phyloP scores from a whole-genome alignment of 2,329 filamentous ascomycete species.

The Arthroderma sp. region DNA sequence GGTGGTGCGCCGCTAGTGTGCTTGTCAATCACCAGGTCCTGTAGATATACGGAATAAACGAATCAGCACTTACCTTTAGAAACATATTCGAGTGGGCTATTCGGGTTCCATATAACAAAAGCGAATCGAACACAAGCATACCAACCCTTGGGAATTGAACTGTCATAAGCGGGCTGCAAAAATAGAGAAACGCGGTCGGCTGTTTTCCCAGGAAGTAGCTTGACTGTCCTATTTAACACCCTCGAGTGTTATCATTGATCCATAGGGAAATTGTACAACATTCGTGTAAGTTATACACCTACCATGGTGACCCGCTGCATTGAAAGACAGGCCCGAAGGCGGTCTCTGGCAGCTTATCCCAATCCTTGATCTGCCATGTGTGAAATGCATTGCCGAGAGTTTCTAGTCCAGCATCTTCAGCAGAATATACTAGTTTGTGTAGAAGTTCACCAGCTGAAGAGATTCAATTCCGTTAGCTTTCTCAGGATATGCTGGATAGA shows the following conservation, averaged over 20 bases:
- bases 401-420: slow-evolving; percentile 28
- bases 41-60: background rate
- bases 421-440: too few species aligned
- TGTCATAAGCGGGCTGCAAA: slow-evolving; percentile 80
- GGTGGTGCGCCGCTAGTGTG: slow-evolving; percentile 60
- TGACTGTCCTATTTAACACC: slow-evolving; percentile 54
- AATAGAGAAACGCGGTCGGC: slow-evolving; percentile 88
- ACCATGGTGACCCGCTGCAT: slow-evolving; percentile 80
- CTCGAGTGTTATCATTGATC: background rate
- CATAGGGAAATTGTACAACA: too few species aligned
- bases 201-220: slow-evolving; percentile 96
- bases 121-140: slow-evolving; percentile 94
- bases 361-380: slow-evolving; percentile 82
- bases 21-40: slow-evolving; percentile 7
- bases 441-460: too few species aligned
- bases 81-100: slow-evolving; percentile 69
- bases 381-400: slow-evolving; percentile 60
- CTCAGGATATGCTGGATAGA: too few species aligned
- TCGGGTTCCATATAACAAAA: slow-evolving; percentile 84
- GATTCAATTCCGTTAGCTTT: too few species aligned
- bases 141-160: slow-evolving; percentile 74
- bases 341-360: slow-evolving; percentile 64
- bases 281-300: slow-evolving; percentile 19
- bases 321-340: slow-evolving; percentile 81
- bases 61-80: slow-evolving; percentile 47